These are phyloP conservation scores for Schwanniomyces yamadae DNA, from an alignment of 805 yeast genomes.

Conservation along the genomic window DNA sequence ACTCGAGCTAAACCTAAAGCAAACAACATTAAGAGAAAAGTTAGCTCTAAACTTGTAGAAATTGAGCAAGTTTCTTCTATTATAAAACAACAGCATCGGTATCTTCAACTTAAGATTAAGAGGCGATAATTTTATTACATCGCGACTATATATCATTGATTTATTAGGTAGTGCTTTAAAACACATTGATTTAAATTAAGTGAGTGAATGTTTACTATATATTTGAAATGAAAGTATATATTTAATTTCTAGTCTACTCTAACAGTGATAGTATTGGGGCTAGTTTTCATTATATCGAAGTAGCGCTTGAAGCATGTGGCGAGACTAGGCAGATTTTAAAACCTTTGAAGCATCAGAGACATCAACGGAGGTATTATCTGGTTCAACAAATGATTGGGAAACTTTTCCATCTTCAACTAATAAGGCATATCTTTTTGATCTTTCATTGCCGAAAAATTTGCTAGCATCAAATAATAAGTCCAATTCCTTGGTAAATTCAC, in stretches of 20 bases:
- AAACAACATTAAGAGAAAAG: no score
- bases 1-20: conserved; percentile 2
- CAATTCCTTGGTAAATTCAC: conserved; percentile 63
- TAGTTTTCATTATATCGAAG: background rate
- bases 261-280: background rate
- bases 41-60: no score
- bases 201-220: background rate
- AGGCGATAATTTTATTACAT: no score
- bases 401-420: conserved; percentile 76
- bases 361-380: conserved; percentile 72
- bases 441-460: conserved; percentile 69
- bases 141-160: no score
- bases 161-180: no score
- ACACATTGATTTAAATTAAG: background rate
- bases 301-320: background rate
- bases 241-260: background rate
- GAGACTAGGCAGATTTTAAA: conserved; percentile 22
- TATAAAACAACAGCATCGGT: no score
- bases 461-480: conserved; percentile 75
- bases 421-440: conserved; percentile 76
- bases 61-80: no score
- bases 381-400: conserved; percentile 66
- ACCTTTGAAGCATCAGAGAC: conserved; percentile 50
- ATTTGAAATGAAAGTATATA: background rate
- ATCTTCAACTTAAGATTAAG: no score